These are phyloP conservation scores for Didymellaceae sp. DNA, from an alignment of 2,329 filamentous ascomycete species.

Conservation along the genomic window DNA sequence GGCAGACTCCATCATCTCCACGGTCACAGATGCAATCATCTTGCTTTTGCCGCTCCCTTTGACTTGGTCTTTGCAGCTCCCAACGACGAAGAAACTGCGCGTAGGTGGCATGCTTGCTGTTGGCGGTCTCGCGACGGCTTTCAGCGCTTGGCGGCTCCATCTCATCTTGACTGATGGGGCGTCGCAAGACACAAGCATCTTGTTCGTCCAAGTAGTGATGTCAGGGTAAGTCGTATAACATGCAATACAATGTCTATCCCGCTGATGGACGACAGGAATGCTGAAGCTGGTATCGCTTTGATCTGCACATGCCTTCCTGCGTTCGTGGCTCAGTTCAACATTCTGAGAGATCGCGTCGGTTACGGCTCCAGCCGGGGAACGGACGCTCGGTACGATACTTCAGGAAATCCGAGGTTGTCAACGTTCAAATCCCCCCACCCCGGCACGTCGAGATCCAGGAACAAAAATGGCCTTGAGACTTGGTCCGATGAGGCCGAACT, in stretches of 20 bases:
- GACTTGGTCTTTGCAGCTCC: slow-evolving; percentile 39
- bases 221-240: slow-evolving; percentile 9
- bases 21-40: slow-evolving; percentile 46
- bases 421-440: slow-evolving; percentile 7
- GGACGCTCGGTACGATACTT: background rate
- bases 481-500: slow-evolving; percentile 17
- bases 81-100: slow-evolving; percentile 42
- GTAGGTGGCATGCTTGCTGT: slow-evolving; percentile 41
- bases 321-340: slow-evolving; percentile 17
- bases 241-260: background rate
- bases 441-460: slow-evolving; percentile 2
- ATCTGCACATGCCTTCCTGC: slow-evolving; percentile 24
- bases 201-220: slow-evolving; percentile 17
- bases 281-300: slow-evolving; percentile 21
- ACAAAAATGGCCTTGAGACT: background rate
- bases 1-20: slow-evolving; percentile 41
- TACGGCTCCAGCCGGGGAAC: slow-evolving; percentile 12
- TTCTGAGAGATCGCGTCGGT: slow-evolving; percentile 11
- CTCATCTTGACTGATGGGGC: slow-evolving; percentile 18
- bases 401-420: slow-evolving; percentile 4
- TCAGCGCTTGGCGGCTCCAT: slow-evolving; percentile 39
- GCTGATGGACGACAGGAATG: slow-evolving; percentile 16
- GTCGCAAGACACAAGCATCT: slow-evolving; percentile 9
- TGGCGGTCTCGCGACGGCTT: slow-evolving; percentile 38
- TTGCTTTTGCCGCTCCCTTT: slow-evolving; percentile 45